Evolutionary conservation across 1,139 yeast genomes (phyloP).

Genomic region (Saccharomyces hybrid): DNA sequence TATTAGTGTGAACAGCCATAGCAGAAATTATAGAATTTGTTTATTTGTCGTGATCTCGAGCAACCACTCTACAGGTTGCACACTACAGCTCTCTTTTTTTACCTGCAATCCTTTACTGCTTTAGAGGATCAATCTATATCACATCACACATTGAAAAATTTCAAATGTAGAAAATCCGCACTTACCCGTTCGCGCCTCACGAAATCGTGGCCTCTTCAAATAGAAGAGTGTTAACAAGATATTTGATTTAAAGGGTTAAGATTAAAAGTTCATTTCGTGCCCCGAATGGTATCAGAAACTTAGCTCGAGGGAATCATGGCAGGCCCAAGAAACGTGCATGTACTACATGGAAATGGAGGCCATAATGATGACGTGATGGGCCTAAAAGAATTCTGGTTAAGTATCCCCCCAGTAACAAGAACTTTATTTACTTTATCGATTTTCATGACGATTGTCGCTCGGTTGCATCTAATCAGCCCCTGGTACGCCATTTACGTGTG

Average conservation of each 20-base stretch:
- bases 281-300: background rate
- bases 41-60: background rate
- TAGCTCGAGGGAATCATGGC: background rate
- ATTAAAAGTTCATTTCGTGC: background rate
- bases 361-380: background rate
- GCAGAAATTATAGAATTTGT: background rate
- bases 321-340: slow-evolving; percentile 1
- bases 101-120: background rate
- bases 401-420: slow-evolving; percentile 21
- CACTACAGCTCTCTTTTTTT: background rate
- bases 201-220: background rate
- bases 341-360: background rate
- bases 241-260: background rate
- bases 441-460: slow-evolving; percentile 1
- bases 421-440: slow-evolving; percentile 7
- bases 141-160: slow-evolving; percentile 2
- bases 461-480: slow-evolving; percentile 5
- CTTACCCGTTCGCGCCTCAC: background rate
- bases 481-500: slow-evolving; percentile 13
- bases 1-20: slow-evolving; percentile 39
- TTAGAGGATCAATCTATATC: background rate
- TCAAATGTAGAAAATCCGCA: background rate
- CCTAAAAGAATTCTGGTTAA: slow-evolving; percentile 7
- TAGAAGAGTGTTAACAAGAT: background rate
- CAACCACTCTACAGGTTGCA: background rate